Evolutionary conservation across 495 filamentous ascomycete species (phyloP).

Genomic region (Lasiosphaeris hirsuta): DNA sequence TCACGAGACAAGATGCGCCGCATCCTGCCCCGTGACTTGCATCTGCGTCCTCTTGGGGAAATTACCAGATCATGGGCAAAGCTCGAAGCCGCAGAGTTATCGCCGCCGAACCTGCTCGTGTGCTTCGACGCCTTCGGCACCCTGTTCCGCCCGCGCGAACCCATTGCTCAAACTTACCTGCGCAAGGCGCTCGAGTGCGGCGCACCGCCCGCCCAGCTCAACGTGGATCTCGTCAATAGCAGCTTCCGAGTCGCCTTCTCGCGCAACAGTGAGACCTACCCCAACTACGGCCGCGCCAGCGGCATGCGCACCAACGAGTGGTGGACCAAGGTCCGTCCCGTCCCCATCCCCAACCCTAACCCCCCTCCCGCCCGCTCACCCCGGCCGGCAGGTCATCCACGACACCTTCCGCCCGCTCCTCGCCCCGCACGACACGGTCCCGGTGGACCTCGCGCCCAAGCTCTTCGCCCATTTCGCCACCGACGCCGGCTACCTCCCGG

Average conservation of each 20-base stretch:
- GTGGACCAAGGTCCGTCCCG: slow-evolving; percentile 61
- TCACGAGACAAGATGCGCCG: no score
- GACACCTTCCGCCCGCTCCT: slow-evolving; percentile 39
- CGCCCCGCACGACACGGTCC: slow-evolving; percentile 31
- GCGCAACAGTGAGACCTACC: slow-evolving; percentile 44
- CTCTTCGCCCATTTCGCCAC: slow-evolving; percentile 62
- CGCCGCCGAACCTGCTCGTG: slow-evolving; percentile 58
- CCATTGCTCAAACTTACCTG: slow-evolving; percentile 63
- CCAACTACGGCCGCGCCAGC: slow-evolving; percentile 65
- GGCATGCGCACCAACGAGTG: slow-evolving; percentile 58
- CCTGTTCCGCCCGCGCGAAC: slow-evolving; percentile 59
- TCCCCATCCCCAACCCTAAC: slow-evolving; percentile 1
- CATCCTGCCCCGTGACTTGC: no score
- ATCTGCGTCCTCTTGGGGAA: no score
- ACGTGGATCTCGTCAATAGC: slow-evolving; percentile 28
- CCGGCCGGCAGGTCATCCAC: slow-evolving; percentile 19
- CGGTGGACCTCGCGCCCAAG: slow-evolving; percentile 49
- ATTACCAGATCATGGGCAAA: no score
- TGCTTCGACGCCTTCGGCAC: slow-evolving; percentile 78
- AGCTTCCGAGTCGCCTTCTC: slow-evolving; percentile 49
- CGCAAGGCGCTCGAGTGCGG: slow-evolving; percentile 55
- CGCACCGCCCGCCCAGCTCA: slow-evolving; percentile 34
- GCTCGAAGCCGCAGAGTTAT: no score
- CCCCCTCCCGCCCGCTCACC: neutral
- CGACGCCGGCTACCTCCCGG: slow-evolving; percentile 52